These are phyloP conservation scores for Atractiella rhizophila DNA, from an alignment of 768 basidiomycete genomes.

Conservation along the genomic window DNA sequence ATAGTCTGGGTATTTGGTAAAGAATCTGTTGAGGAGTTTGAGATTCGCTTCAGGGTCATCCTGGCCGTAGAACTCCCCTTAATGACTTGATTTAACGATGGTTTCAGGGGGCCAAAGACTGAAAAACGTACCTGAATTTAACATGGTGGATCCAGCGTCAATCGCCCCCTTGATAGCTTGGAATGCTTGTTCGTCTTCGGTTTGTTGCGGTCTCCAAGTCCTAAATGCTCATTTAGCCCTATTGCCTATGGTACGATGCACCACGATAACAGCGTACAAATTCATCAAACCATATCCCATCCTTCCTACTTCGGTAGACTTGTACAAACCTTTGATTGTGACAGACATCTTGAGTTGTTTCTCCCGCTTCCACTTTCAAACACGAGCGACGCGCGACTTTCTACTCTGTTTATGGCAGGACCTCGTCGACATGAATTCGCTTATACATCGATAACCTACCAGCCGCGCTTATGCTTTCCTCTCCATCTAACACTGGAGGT, in stretches of 20 bases:
- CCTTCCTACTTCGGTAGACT: too few relatives aligned
- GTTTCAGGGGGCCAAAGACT: background rate
- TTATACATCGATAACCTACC: too few relatives aligned
- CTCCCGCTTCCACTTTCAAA: too few relatives aligned
- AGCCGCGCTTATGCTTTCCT: too few relatives aligned
- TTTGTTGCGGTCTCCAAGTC: slow-evolving; percentile 1
- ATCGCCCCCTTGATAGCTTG: slow-evolving; percentile 31
- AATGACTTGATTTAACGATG: background rate
- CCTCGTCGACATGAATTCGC: too few relatives aligned
- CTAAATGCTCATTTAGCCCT: background rate
- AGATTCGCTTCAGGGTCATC: slow-evolving; percentile 27
- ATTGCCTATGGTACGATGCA: background rate
- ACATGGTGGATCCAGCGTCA: slow-evolving; percentile 17
- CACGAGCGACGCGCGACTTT: too few relatives aligned
- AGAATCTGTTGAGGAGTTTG: slow-evolving; percentile 30
- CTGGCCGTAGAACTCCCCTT: slow-evolving; percentile 33
- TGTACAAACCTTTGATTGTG: too few relatives aligned
- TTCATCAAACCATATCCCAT: slow-evolving; percentile 8
- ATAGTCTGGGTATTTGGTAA: slow-evolving; percentile 26
- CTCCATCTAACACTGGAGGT: too few relatives aligned
- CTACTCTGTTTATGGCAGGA: too few relatives aligned
- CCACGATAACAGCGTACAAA: background rate
- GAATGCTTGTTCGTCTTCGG: slow-evolving; percentile 36
- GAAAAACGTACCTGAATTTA: slow-evolving; percentile 27
- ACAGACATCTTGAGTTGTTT: too few relatives aligned